Evolutionary conservation across 345 rosid genomes (phyloP).

Genomic region (Cardamine chenopodiifolia): DNA sequence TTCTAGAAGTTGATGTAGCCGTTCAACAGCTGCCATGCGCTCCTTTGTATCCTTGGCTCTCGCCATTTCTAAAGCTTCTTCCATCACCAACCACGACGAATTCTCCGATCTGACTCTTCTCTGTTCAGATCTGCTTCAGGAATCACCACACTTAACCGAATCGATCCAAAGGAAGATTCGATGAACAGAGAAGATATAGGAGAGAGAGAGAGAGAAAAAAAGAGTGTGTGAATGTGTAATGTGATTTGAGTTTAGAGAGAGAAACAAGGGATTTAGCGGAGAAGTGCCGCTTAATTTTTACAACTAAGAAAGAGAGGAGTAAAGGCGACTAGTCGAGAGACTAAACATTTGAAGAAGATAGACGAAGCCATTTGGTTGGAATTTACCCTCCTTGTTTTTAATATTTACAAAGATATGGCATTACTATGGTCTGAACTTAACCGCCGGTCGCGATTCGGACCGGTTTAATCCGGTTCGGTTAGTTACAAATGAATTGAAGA

Average conservation of each 20-base stretch:
- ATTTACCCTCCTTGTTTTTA: slow-evolving; percentile 35
- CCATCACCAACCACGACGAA: slow-evolving; percentile 52
- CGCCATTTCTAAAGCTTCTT: slow-evolving; percentile 94
- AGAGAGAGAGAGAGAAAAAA: not conserved
- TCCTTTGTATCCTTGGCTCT: slow-evolving; percentile 99
- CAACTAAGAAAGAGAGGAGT: slow-evolving; percentile 38
- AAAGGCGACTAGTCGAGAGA: slow-evolving; percentile 11
- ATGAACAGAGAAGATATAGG: not conserved
- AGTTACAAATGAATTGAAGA: not conserved
- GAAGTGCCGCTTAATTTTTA: slow-evolving; percentile 47
- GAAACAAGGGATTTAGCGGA: slow-evolving; percentile 43
- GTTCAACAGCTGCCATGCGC: slow-evolving; percentile 99
- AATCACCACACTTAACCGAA: slow-evolving; percentile 6
- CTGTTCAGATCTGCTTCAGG: slow-evolving; percentile 50
- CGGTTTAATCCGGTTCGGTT: slow-evolving; percentile 16
- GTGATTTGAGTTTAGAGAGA: slow-evolving; percentile 34
- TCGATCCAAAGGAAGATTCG: slow-evolving; percentile 26
- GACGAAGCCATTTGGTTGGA: slow-evolving; percentile 40
- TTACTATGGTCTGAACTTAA: slow-evolving; percentile 32
- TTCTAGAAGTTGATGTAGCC: slow-evolving; percentile 86
- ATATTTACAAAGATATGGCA: slow-evolving; percentile 56
- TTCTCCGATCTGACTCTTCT: slow-evolving; percentile 51
- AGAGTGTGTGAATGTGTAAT: not conserved
- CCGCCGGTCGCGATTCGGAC: not conserved
- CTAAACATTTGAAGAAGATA: slow-evolving; percentile 39